Evolutionary conservation across 306 rosid genomes (phyloP).

Genomic region (Malus orientalis): DNA sequence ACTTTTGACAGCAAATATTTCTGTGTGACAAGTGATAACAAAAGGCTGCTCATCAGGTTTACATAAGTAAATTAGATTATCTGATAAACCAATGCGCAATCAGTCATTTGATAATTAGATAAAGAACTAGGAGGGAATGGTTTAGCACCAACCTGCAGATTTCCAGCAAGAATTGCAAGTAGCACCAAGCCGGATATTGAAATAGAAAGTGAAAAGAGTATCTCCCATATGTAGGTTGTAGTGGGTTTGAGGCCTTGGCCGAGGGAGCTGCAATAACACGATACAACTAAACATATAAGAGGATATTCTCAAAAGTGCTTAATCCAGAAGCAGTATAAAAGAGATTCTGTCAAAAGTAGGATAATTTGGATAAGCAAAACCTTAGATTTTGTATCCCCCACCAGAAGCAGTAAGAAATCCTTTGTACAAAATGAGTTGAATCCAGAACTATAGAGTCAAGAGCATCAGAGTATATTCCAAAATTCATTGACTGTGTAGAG

Average conservation of each 20-base stretch:
- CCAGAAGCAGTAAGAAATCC: conserved; percentile 20
- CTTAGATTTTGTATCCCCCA: conserved; percentile 23
- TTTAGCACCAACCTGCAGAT: conserved; percentile 18
- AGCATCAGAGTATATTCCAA: conserved; percentile 12
- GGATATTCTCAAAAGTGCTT: no score
- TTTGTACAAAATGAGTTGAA: not conserved
- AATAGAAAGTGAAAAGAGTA: conserved; percentile 12
- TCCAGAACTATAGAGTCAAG: not conserved
- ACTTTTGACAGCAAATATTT: conserved; percentile 17
- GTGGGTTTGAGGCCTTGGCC: conserved; percentile 24
- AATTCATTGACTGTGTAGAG: not conserved
- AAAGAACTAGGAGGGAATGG: no score
- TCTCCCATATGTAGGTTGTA: not conserved
- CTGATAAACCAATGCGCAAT: no score
- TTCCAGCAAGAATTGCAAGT: conserved; percentile 20
- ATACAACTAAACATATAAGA: no score
- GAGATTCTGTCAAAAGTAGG: no score
- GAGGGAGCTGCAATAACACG: conserved; percentile 10
- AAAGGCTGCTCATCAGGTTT: not conserved
- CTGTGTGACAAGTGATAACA: not conserved
- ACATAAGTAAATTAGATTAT: no score
- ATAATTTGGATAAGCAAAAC: not conserved
- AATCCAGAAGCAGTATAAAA: no score
- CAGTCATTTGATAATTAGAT: no score
- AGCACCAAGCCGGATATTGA: conserved; percentile 17